phyloP scores from a whole-genome alignment of 148 eudicot genomes.

The Chenopodium suecicum region DNA sequence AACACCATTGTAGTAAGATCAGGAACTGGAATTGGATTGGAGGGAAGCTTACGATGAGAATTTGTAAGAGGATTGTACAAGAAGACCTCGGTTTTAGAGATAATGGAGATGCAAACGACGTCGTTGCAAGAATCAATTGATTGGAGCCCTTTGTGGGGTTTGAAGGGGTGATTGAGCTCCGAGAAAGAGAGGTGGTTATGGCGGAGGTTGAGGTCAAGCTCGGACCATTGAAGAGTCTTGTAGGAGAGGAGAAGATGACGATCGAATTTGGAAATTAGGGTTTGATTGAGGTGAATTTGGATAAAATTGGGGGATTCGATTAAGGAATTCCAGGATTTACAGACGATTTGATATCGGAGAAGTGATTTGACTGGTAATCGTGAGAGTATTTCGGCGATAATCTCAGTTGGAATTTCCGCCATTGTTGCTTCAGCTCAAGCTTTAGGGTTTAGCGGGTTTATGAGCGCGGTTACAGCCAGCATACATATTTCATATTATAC shows the following conservation, averaged over 20 bases:
- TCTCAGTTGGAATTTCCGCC: too few species aligned
- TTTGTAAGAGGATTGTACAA: conserved; percentile 4
- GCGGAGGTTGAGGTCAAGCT: not conserved
- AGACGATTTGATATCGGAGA: too few species aligned
- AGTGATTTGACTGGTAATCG: too few species aligned
- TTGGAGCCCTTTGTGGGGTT: not conserved
- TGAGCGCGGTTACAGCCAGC: too few species aligned
- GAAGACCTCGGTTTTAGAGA: not conserved
- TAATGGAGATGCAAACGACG: conserved; percentile 3
- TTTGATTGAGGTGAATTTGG: not conserved
- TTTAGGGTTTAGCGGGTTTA: not conserved
- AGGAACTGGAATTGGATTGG: not conserved
- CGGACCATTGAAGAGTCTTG: not conserved
- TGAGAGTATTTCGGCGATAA: too few species aligned
- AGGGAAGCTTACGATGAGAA: not conserved
- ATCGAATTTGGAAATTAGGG: not conserved
- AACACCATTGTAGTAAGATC: too few species aligned
- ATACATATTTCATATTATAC: too few species aligned
- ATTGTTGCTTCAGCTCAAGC: not conserved
- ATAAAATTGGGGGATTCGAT: too few species aligned
- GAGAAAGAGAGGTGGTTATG: not conserved
- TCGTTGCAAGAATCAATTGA: not conserved
- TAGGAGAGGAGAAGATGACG: not conserved
- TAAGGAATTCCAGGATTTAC: too few species aligned
- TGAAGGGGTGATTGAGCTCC: not conserved